Evolutionary conservation across 345 rosid species (phyloP).

Genomic region (Litchi chinensis): DNA sequence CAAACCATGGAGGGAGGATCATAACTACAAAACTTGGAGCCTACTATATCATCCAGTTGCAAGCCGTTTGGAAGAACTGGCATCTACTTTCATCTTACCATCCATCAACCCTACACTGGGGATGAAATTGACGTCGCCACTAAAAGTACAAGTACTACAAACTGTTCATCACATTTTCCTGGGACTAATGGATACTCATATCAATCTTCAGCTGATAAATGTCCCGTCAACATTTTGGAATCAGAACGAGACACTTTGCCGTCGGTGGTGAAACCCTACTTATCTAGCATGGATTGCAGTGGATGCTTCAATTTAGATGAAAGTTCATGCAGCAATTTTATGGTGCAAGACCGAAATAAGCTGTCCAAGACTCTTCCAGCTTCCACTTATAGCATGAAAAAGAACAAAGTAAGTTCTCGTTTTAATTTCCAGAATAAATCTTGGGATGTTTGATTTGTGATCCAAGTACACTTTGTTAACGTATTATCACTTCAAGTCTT

Average conservation of each 20-base stretch:
- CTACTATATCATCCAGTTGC: background rate
- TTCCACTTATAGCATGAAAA: too few species aligned
- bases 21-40: background rate
- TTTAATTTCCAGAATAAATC: background rate
- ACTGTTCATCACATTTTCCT: too few species aligned
- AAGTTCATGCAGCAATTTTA: background rate
- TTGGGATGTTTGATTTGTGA: background rate
- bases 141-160: too few species aligned
- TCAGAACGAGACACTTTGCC: constrained; percentile 6
- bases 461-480: too few species aligned
- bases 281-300: background rate
- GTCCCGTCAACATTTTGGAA: background rate
- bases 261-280: background rate
- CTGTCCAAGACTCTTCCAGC: too few species aligned
- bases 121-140: too few species aligned
- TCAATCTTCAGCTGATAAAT: background rate
- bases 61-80: background rate
- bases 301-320: background rate
- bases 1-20: too few species aligned
- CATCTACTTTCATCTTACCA: background rate
- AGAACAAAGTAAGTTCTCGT: background rate
- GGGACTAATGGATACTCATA: too few species aligned
- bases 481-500: too few species aligned
- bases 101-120: background rate
- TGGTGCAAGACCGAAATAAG: background rate